Percentiles rank a stretch among this genome's conserved stretches.
Conservation (phyloP, 352 stramenopile species). For the Blastocystis sp. region DNA sequence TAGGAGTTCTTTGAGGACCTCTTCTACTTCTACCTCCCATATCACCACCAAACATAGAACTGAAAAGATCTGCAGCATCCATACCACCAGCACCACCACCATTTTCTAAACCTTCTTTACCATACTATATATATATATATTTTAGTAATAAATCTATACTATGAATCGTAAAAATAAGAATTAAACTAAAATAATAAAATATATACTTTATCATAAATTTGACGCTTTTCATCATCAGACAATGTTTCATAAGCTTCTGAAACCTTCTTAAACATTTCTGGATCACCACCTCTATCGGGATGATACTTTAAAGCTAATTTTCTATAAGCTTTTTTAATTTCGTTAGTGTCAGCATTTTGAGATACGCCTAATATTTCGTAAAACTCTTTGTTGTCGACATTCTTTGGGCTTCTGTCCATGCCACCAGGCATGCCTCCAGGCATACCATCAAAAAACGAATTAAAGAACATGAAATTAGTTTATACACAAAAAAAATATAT, state of each 20-base stretch:
- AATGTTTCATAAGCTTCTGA: constrained; percentile 85
- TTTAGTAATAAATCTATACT: constrained; percentile 12
- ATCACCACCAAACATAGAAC: constrained; percentile 78
- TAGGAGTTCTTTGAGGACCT: constrained; percentile 76
- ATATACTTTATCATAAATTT: constrained; percentile 58
- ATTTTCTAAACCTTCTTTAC: constrained; percentile 83
- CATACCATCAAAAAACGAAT: constrained; percentile 32
- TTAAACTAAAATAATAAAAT: constrained; percentile 41
- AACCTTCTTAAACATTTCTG: constrained; percentile 79
- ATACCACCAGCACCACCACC: constrained; percentile 51
- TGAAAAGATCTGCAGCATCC: constrained; percentile 48
- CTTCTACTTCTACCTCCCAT: constrained; percentile 50
- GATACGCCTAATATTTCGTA: constrained; percentile 62
- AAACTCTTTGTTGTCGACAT: constrained; percentile 59
- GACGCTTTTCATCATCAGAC: constrained; percentile 66
- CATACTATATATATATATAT: constrained; percentile 66
- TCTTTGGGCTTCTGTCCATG: background rate
- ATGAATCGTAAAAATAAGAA: constrained; percentile 46
- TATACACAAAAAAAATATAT: no score
- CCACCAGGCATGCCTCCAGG: constrained; percentile 4
- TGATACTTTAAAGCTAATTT: constrained; percentile 76
- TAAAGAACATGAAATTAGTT: no score
- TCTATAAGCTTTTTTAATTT: constrained; percentile 69
- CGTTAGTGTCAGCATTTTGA: constrained; percentile 56
- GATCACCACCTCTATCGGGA: constrained; percentile 90